These are phyloP conservation scores for Oryza australiensis DNA, from an alignment of 176 grass and related monocot species.

Conservation along the genomic window DNA sequence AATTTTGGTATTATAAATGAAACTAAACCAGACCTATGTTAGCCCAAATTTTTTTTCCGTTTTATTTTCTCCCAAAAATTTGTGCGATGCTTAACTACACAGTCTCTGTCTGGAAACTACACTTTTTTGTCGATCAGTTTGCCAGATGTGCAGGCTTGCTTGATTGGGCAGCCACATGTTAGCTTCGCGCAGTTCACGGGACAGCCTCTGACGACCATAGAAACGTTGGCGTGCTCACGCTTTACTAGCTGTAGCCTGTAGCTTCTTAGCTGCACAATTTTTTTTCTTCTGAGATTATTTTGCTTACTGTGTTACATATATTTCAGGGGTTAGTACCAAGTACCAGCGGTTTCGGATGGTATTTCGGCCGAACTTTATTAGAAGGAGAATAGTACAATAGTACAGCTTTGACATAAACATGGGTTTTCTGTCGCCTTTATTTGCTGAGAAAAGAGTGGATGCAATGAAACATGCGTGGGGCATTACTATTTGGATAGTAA, in stretches of 20 bases:
- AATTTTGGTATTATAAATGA: no score
- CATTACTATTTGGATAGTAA: background rate
- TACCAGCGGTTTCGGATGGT: background rate
- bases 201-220: background rate
- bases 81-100: no score
- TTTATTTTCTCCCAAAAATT: background rate
- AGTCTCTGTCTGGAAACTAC: background rate
- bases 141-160: slow-evolving; percentile 16
- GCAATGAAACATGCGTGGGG: background rate
- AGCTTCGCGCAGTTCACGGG: slow-evolving; percentile 35
- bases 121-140: slow-evolving; percentile 4
- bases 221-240: background rate
- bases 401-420: background rate
- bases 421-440: background rate
- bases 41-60: background rate
- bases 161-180: background rate
- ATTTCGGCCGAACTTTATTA: background rate
- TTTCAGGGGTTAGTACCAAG: background rate
- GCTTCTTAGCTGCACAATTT: background rate
- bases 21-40: no score
- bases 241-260: background rate
- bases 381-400: background rate
- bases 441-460: background rate
- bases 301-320: no score
- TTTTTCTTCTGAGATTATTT: no score